phyloP scores from a whole-genome alignment of 2,329 filamentous ascomycete genomes.

The Grosmannia serpens region DNA sequence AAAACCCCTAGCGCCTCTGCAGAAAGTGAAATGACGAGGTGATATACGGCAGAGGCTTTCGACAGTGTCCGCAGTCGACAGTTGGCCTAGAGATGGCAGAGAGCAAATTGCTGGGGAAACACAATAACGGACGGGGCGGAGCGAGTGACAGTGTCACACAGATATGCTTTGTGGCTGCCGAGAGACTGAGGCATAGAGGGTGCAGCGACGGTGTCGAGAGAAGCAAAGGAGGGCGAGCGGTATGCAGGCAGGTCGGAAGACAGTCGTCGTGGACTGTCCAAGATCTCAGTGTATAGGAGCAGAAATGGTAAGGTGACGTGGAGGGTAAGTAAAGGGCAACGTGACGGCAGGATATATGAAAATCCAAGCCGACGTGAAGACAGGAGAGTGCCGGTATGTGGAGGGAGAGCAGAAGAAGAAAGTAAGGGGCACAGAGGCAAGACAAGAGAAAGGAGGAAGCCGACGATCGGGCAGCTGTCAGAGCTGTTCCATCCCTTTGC shows the following conservation, averaged over 20 bases:
- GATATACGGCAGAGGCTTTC: background rate
- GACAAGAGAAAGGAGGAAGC: background rate
- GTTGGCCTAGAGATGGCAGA: background rate
- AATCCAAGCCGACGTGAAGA: background rate
- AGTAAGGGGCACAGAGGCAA: background rate
- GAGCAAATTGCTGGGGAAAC: background rate
- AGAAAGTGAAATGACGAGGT: background rate
- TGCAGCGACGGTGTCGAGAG: background rate
- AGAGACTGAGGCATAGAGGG: background rate
- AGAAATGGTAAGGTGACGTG: background rate
- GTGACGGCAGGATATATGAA: background rate
- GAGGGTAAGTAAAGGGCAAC: background rate
- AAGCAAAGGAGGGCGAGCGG: background rate
- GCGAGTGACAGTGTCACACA: background rate
- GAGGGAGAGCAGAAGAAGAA: background rate
- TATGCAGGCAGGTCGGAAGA: background rate
- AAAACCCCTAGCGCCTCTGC: no score
- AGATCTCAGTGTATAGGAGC: background rate
- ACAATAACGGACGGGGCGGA: background rate
- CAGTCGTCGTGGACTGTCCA: background rate
- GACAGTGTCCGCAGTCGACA: background rate
- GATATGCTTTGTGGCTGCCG: background rate
- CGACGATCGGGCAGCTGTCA: slow-evolving; percentile 1
- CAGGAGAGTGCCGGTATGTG: background rate
- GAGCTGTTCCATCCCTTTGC: slow-evolving; percentile 1